Conservation (phyloP, 441 rosid species). For the Gossypium schwendimanii region DNA sequence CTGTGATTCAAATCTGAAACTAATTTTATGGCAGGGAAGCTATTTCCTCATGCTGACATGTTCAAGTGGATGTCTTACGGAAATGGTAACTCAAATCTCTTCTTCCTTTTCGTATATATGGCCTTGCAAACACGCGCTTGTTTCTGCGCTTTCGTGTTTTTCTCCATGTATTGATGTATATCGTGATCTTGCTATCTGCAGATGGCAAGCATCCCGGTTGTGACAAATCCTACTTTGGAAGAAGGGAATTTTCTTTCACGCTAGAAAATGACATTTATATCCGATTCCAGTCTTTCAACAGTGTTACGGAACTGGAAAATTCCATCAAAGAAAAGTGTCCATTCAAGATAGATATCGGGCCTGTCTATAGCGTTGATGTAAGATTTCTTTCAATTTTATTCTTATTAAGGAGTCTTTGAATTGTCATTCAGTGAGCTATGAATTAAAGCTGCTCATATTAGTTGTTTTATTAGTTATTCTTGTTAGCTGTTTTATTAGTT, state of each 20-base stretch:
- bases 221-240: constrained; percentile 59
- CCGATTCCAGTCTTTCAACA: constrained; percentile 70
- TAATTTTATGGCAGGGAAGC: constrained; percentile 43
- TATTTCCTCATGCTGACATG: constrained; percentile 58
- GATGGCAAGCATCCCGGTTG: constrained; percentile 97
- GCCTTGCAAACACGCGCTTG: neutral
- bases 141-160: neutral
- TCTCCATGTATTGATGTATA: neutral
- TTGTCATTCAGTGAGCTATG: neutral
- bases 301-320: constrained; percentile 45
- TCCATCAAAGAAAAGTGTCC: constrained; percentile 63
- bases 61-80: constrained; percentile 70
- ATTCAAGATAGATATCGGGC: constrained; percentile 80
- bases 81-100: constrained; percentile 34
- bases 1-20: neutral
- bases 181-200: constrained; percentile 24
- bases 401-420: neutral
- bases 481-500: neutral
- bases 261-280: constrained; percentile 63
- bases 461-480: neutral
- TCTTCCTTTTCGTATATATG: neutral
- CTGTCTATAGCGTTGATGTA: constrained; percentile 83
- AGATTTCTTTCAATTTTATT: constrained; percentile 13
- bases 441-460: neutral
- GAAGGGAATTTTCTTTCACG: constrained; percentile 86